A percentile compares a stretch with the other conserved stretches of the same genome.
phyloP scores from a whole-genome alignment of 805 yeast genomes.

The Monosporozyma yasuniensis region DNA sequence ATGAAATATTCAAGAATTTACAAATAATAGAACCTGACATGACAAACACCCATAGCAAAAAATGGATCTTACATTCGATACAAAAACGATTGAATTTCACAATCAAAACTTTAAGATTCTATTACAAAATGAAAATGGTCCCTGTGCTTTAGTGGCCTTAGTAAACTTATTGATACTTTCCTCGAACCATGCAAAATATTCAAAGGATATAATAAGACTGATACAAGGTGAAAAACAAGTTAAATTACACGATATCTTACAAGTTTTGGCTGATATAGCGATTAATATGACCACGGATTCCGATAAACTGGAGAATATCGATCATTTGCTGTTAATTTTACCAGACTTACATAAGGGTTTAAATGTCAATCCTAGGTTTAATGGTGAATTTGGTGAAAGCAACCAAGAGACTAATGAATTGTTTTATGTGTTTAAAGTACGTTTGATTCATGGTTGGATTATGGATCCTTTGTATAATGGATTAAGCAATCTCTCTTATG shows the following conservation, averaged over 20 bases:
- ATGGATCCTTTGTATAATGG: slow-evolving; percentile 31
- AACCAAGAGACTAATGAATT: slow-evolving; percentile 38
- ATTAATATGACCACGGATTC: slow-evolving; percentile 12
- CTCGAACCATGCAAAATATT: slow-evolving; percentile 23
- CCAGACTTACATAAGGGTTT: slow-evolving; percentile 66
- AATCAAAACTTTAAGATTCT: slow-evolving; percentile 38
- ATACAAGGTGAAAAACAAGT: slow-evolving; percentile 22
- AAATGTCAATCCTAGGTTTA: slow-evolving; percentile 60
- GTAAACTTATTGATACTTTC: slow-evolving; percentile 59
- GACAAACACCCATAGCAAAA: not conserved
- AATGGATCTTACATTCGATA: slow-evolving; percentile 11
- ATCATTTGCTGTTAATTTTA: slow-evolving; percentile 41
- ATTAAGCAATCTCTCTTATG: slow-evolving; percentile 40
- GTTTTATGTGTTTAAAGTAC: slow-evolving; percentile 49
- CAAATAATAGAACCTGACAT: not conserved
- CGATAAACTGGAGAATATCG: slow-evolving; percentile 27
- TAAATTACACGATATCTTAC: slow-evolving; percentile 35
- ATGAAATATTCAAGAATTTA: not conserved
- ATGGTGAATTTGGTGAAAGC: slow-evolving; percentile 47
- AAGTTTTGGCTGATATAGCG: slow-evolving; percentile 41
- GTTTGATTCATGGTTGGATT: slow-evolving; percentile 78
- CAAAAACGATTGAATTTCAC: slow-evolving; percentile 27
- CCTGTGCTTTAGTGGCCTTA: slow-evolving; percentile 78
- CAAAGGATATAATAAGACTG: slow-evolving; percentile 8
- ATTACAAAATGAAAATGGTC: slow-evolving; percentile 77